Conservation (phyloP, 768 basidiomycete species). For the Pseudohyphozyma bogoriensis region DNA sequence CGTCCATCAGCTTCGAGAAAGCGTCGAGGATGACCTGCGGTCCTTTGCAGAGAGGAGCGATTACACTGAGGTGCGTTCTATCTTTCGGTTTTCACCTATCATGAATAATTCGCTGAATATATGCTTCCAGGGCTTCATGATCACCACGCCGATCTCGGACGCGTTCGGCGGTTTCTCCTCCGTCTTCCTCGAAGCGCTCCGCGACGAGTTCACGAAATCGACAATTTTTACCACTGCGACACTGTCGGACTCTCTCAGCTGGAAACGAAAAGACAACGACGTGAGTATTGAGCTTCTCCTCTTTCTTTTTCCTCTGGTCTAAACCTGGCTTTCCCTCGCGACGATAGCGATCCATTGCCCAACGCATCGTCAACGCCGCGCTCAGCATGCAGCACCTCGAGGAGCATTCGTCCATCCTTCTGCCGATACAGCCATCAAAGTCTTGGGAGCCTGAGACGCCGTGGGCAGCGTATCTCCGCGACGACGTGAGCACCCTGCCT, state of each 20-base stretch:
- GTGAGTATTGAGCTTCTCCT: neutral
- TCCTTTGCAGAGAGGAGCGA: slow-evolving; percentile 16
- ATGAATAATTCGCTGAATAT: neutral
- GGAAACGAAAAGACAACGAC: slow-evolving; percentile 15
- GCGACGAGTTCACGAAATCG: slow-evolving; percentile 24
- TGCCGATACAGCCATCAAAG: slow-evolving; percentile 18
- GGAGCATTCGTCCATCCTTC: slow-evolving; percentile 10
- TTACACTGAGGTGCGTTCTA: slow-evolving; percentile 12
- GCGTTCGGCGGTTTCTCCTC: slow-evolving; percentile 21
- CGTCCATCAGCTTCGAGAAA: neutral
- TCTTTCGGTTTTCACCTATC: neutral
- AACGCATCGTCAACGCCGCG: slow-evolving; percentile 11
- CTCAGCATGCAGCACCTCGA: slow-evolving; percentile 11
- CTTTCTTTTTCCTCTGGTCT: neutral
- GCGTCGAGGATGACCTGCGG: slow-evolving; percentile 20
- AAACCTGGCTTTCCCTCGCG: rapidly evolving
- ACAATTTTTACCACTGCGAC: slow-evolving; percentile 12
- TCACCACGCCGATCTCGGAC: slow-evolving; percentile 7
- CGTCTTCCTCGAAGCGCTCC: slow-evolving; percentile 13
- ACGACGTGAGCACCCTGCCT: slow-evolving; percentile 9
- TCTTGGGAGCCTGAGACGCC: neutral
- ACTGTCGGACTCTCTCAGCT: neutral
- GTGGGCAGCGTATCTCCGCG: slow-evolving; percentile 6
- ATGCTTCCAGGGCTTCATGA: slow-evolving; percentile 19
- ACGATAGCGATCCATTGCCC: slow-evolving; percentile 9